These are phyloP conservation scores for Spinacia oleracea DNA, from an alignment of 179 eudicot genomes.

Conservation along the genomic window DNA sequence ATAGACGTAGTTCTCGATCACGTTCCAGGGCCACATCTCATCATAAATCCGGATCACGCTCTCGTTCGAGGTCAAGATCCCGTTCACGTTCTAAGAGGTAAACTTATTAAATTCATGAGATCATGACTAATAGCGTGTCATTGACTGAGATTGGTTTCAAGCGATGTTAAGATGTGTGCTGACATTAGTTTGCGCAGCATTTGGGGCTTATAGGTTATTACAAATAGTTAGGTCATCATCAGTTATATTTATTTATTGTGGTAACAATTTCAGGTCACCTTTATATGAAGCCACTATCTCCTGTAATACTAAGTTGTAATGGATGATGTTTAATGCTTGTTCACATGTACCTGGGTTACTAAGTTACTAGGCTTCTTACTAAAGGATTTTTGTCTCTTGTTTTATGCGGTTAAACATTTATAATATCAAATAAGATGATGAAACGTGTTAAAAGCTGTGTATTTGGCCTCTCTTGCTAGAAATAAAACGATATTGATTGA, in stretches of 20 bases:
- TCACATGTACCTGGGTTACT: background rate
- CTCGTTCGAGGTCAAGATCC: slow-evolving; percentile 71
- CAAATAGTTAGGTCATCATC: background rate
- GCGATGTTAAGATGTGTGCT: background rate
- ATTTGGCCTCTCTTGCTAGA: background rate
- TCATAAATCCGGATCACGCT: slow-evolving; percentile 72
- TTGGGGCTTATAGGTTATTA: background rate
- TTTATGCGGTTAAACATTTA: background rate
- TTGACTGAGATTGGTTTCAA: background rate
- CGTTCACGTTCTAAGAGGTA: slow-evolving; percentile 73
- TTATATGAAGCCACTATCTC: background rate
- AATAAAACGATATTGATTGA: background rate
- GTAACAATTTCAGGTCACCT: background rate
- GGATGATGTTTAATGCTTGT: background rate
- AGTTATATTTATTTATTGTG: background rate
- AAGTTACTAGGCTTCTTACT: background rate
- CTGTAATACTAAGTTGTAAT: background rate
- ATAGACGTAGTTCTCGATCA: slow-evolving; percentile 67
- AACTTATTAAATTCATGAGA: background rate
- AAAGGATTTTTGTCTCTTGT: background rate
- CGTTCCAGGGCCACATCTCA: slow-evolving; percentile 70
- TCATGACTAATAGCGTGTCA: background rate
- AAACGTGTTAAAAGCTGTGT: background rate
- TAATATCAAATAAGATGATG: background rate
- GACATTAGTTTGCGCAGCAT: background rate